Evolutionary conservation across 2,329 filamentous ascomycete genomes (phyloP).

Genomic region (Alternaria sp.): DNA sequence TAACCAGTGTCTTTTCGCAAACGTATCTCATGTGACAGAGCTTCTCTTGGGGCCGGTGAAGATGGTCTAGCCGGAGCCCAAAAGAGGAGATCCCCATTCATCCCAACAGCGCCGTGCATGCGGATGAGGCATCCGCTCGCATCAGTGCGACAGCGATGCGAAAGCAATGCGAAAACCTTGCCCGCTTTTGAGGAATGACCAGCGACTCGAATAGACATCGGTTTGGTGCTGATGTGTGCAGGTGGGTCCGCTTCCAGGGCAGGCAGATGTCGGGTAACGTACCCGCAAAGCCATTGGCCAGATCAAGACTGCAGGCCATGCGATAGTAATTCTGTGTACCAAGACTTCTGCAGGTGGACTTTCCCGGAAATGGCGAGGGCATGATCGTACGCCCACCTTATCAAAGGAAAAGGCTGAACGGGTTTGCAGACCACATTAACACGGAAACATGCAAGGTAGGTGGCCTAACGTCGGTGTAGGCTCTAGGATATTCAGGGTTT

Average conservation of each 20-base stretch:
- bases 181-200: no score
- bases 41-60: neutral
- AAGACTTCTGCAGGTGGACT: neutral
- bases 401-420: neutral
- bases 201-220: neutral
- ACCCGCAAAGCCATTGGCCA: neutral
- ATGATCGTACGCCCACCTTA: neutral
- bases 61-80: neutral
- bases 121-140: neutral
- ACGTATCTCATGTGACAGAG: neutral
- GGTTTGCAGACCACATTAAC: neutral
- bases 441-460: neutral
- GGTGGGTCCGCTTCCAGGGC: neutral
- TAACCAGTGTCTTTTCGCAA: neutral
- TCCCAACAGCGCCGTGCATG: neutral
- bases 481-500: neutral
- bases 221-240: neutral
- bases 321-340: neutral
- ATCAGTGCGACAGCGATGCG: neutral
- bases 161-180: neutral
- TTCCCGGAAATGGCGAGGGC: neutral
- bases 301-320: neutral
- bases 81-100: neutral
- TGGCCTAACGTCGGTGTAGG: neutral
- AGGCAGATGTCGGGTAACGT: neutral